phyloP scores from a whole-genome alignment of 306 rosid genomes.

The Malus fusca region DNA sequence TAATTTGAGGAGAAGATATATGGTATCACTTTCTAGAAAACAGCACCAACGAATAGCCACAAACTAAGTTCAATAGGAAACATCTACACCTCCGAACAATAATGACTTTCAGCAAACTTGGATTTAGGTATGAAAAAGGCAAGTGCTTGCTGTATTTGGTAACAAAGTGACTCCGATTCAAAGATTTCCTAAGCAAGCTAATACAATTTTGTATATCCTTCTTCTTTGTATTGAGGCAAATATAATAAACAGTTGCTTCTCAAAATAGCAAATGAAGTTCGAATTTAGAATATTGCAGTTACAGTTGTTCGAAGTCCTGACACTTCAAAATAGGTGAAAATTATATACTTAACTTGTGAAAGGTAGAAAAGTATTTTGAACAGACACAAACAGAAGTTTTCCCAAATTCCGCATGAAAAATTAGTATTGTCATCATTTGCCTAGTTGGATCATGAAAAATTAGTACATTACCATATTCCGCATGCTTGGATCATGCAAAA shows the following conservation, averaged over 20 bases:
- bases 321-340: not conserved
- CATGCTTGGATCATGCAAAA: slow-evolving; percentile 67
- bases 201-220: not conserved
- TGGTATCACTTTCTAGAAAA: slow-evolving; percentile 11
- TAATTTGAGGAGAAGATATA: slow-evolving; percentile 6
- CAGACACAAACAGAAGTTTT: not conserved
- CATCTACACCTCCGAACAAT: not conserved
- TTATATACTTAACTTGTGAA: not conserved
- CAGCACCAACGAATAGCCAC: not conserved
- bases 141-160: not conserved
- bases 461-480: slow-evolving; percentile 53
- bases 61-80: not conserved
- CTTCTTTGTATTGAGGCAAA: no score
- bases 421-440: not conserved
- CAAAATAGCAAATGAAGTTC: not conserved
- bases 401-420: no score
- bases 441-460: not conserved
- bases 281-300: not conserved
- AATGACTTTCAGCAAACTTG: not conserved
- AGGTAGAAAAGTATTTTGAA: not conserved
- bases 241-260: not conserved
- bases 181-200: not conserved
- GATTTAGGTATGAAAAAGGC: not conserved
- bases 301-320: not conserved
- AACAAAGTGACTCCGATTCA: not conserved